Percentiles rank a stretch among this genome's conserved stretches.
Conservation (phyloP, 2,329 filamentous ascomycete species). For the Grosmannia penicillata region DNA sequence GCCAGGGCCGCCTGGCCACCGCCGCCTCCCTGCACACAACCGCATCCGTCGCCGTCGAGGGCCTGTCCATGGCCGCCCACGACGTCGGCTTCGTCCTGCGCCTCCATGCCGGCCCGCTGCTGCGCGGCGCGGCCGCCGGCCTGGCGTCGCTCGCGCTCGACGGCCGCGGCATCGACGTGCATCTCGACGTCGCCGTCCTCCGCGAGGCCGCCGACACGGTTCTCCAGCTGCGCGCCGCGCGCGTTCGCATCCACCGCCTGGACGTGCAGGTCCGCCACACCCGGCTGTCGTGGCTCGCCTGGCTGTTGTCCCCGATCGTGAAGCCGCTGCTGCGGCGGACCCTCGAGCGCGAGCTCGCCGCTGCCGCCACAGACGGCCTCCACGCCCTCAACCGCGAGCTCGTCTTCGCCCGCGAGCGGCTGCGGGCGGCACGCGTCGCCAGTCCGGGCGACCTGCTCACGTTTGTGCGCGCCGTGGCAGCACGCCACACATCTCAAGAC, state of each 20-base stretch:
- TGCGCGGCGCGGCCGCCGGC: constrained; percentile 67
- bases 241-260: constrained; percentile 75
- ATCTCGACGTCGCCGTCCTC: constrained; percentile 71
- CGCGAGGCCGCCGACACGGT: constrained; percentile 68
- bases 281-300: constrained; percentile 63
- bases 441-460: constrained; percentile 64
- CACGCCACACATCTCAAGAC: constrained; percentile 40
- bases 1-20: constrained; percentile 60
- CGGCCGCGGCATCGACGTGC: constrained; percentile 73
- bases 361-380: constrained; percentile 53
- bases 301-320: constrained; percentile 58
- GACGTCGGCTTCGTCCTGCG: constrained; percentile 86
- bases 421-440: constrained; percentile 73
- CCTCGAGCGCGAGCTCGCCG: constrained; percentile 64
- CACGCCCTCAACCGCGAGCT: constrained; percentile 71
- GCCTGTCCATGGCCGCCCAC: constrained; percentile 68
- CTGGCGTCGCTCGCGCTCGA: constrained; percentile 78
- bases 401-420: constrained; percentile 69
- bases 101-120: constrained; percentile 52
- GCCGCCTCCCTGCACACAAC: constrained; percentile 51
- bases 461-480: constrained; percentile 70
- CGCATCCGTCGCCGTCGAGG: constrained; percentile 65
- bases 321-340: constrained; percentile 66
- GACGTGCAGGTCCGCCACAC: constrained; percentile 62
- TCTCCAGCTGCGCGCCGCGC: constrained; percentile 58